Evolutionary conservation across 1,284 basidiomycete species (phyloP).

Genomic region (Ganoderma meredithae): DNA sequence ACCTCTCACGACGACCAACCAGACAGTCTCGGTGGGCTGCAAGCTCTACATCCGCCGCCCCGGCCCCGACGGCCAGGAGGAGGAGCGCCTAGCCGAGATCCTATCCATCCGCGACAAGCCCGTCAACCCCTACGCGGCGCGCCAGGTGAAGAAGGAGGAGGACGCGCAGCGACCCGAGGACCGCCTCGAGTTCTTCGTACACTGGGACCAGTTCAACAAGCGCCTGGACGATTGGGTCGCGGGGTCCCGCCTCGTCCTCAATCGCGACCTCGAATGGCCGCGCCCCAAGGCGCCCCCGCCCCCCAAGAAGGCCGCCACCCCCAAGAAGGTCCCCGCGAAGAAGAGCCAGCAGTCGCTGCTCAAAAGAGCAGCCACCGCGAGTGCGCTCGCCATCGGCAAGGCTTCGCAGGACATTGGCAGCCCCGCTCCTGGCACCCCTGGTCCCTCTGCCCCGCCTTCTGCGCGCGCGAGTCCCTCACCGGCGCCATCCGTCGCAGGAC

Average conservation of each 20-base stretch:
- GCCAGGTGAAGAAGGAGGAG: slow-evolving; percentile 45
- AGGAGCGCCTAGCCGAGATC: slow-evolving; percentile 93
- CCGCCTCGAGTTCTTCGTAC: slow-evolving; percentile 94
- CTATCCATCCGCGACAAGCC: slow-evolving; percentile 91
- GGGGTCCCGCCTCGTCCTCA: slow-evolving; percentile 85
- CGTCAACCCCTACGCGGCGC: slow-evolving; percentile 65
- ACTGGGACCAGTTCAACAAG: slow-evolving; percentile 98
- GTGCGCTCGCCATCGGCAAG: slow-evolving; percentile 39
- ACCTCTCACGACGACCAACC: slow-evolving; percentile 29
- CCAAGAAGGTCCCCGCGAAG: slow-evolving; percentile 67
- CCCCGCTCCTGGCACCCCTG: slow-evolving; percentile 33
- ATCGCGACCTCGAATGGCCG: slow-evolving; percentile 94
- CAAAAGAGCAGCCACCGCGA: slow-evolving; percentile 45
- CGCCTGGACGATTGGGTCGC: slow-evolving; percentile 99
- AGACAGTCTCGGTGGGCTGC: slow-evolving; percentile 91
- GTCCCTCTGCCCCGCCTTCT: slow-evolving; percentile 49
- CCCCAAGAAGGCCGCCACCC: slow-evolving; percentile 57
- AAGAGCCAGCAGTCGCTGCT: slow-evolving; percentile 45
- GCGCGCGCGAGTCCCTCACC: slow-evolving; percentile 59
- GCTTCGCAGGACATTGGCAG: slow-evolving; percentile 35
- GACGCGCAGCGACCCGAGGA: slow-evolving; percentile 69
- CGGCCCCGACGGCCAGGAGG: slow-evolving; percentile 72
- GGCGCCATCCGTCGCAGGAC: slow-evolving; percentile 61
- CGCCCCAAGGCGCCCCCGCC: slow-evolving; percentile 78
- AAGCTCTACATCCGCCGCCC: slow-evolving; percentile 91